Base-by-base conservation (phyloP, 2,329 filamentous ascomycete genomes). In the Davidsoniella virescens region DNA sequence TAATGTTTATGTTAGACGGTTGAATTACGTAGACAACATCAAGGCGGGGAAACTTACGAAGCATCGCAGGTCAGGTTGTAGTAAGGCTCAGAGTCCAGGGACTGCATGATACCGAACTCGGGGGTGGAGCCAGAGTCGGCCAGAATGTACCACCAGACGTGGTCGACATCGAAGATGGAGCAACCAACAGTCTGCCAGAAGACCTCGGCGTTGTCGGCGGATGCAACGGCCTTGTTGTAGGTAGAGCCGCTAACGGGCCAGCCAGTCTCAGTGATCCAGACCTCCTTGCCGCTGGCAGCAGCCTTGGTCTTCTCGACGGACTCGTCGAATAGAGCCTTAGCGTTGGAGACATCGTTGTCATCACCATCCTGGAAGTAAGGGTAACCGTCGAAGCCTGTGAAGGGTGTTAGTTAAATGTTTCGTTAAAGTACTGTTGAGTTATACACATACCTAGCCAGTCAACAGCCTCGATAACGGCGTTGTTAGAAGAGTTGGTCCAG, bases 251-350 rank as follows among this genome's bases (percentile, higher is more conserved):
- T 78, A 49, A 87, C 78, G 45, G 87, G 87, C 78, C 84, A 92
- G 56, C 87, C 87, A 14, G 86, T 92, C 72, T 94, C 87, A 25
- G 87, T 92, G 55, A 93, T 74, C 84, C 84, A 92, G 57, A 93
- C 75, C 16, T 75, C 70, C 72, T 87, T 90, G 60, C 75, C 76
- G 36, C 71, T 68, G 36, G 76, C 71, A 42, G 70, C 79, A 14
- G 61, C 65, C 55, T 73, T 64, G 33, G 82, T 84, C 53, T 72
- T 70, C 46, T 70, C 65, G 38, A 83, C 69, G 14, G 85, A 80
- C 12, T 73, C 70, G 60, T 80, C 69, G 70, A 93, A 92, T 47
- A 87, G 75, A 16, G 63, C 58, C 59, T 76, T 75, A 58, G 72
- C 80, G 55, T 78, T 71, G 1, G 68, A 70, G 59, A 93, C 80